Percentiles rank a stretch among this genome's conserved stretches.
These are phyloP conservation scores for Myochromella boudieri DNA, from an alignment of 768 basidiomycete species.

Conservation along the genomic window DNA sequence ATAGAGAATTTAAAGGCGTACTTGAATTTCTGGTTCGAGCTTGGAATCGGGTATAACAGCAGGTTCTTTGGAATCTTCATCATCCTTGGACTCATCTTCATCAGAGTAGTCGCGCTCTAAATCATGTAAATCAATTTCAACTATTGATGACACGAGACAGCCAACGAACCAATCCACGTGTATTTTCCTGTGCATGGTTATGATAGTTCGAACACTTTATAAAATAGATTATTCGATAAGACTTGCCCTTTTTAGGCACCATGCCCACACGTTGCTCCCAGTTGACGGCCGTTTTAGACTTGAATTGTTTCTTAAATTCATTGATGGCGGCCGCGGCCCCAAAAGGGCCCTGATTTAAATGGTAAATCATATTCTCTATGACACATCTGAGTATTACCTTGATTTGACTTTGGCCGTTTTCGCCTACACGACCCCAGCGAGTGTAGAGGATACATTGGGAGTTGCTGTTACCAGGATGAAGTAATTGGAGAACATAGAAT, in stretches of 20 bases:
- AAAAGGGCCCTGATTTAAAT: constrained; percentile 45
- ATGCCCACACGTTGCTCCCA: constrained; percentile 56
- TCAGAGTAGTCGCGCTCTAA: constrained; percentile 58
- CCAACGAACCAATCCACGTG: constrained; percentile 49
- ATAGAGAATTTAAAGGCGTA: constrained; percentile 12
- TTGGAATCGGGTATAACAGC: constrained; percentile 45
- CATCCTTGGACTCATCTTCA: constrained; percentile 39
- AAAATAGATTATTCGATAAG: neutral
- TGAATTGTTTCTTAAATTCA: constrained; percentile 65
- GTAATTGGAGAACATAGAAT: constrained; percentile 59
- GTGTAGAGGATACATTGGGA: constrained; percentile 41
- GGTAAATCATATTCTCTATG: neutral
- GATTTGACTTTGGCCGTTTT: constrained; percentile 45
- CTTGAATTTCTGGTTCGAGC: constrained; percentile 46
- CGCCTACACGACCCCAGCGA: constrained; percentile 65
- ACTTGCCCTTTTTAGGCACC: constrained; percentile 48
- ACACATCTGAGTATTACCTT: constrained; percentile 35
- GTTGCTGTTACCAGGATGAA: constrained; percentile 46
- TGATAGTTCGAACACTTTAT: neutral
- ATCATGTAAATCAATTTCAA: neutral
- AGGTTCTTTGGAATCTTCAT: constrained; percentile 29
- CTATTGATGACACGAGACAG: neutral
- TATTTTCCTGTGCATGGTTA: constrained; percentile 51
- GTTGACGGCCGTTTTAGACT: constrained; percentile 43
- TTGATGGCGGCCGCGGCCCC: constrained; percentile 33